Evolutionary conservation across 1,139 yeast species (phyloP), one percentile per base, ranked within the genome.

Genomic region (Sugiyamaella pinicola): DNA sequence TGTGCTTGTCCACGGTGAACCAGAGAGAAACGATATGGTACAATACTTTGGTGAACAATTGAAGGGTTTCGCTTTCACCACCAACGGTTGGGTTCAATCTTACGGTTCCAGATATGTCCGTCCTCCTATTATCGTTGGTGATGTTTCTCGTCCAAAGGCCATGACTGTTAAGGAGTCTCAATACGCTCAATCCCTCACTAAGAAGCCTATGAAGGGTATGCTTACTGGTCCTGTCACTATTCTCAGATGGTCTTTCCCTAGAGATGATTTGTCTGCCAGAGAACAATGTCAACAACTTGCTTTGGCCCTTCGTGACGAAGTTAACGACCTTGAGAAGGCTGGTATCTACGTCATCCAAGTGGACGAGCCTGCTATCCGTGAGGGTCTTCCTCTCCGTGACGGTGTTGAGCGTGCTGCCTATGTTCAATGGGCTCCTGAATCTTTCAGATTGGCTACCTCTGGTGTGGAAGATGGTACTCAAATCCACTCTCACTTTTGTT

Each of bases 181-280:
- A 72, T 93, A 89, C 77, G 99, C 99, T 67, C 99, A 95, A 83
- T 87, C 96, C 61, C 78, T 93, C 72, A 90, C 98, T 71, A 78
- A 83, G 69, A 87, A 87, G 80, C 97, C 97, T 74, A 87, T 93
- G 84, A 93, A 93, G 85, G 99, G 99, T 87, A 93, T 93, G 99
- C 87, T 93, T 76, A 91, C 99, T 74, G 99, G 99, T 79, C 99
- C 99, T 74, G 95, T 93, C 69, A 93, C 99, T 70, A 89, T 96
- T 78, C 85, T 93, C 75, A 89, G 99, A 85, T 93, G 99, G 99
- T 93, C 99, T 69, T 93, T 93, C 98, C 99, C 99, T 80, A 89
- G 99, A 85, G 95, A 91, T 74, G 99, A 93, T 71, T 87, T 93
- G 66, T 82, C 96, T 63, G 95, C 88, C 79, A 84, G 88, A 81